Evolutionary conservation across 148 eudicot genomes (phyloP).

Genomic region (Spergularia bocconei): DNA sequence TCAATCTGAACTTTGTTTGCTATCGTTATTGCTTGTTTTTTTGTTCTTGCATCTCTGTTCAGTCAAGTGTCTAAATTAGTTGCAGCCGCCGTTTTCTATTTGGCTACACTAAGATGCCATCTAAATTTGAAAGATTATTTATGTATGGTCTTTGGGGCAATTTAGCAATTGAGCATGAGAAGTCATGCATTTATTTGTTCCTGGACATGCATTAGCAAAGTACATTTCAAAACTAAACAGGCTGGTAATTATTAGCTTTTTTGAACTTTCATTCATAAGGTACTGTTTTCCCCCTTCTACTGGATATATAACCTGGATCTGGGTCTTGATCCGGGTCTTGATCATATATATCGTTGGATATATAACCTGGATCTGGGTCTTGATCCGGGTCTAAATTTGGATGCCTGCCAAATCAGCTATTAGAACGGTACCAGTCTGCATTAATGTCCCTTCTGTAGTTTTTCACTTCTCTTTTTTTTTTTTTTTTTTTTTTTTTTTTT

Average conservation of each 20-base stretch:
- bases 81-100: too few species aligned
- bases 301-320: background rate
- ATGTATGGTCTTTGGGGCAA: background rate
- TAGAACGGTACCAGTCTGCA: background rate
- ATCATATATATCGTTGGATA: too few species aligned
- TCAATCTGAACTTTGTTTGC: too few species aligned
- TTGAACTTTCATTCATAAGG: background rate
- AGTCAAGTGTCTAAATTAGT: too few species aligned
- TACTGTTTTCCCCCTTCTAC: background rate
- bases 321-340: background rate
- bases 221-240: too few species aligned
- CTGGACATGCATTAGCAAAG: too few species aligned
- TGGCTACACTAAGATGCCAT: background rate
- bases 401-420: background rate
- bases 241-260: too few species aligned
- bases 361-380: background rate
- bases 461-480: too few species aligned
- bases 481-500: too few species aligned
- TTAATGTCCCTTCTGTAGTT: too few species aligned
- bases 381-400: background rate
- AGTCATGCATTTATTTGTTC: background rate
- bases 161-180: background rate
- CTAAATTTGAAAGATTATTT: background rate
- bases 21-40: too few species aligned
- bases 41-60: too few species aligned